Percentiles rank a stretch among this genome's conserved stretches.
Conservation (phyloP, 495 filamentous ascomycete species). For the Daldinia vernicosa region DNA sequence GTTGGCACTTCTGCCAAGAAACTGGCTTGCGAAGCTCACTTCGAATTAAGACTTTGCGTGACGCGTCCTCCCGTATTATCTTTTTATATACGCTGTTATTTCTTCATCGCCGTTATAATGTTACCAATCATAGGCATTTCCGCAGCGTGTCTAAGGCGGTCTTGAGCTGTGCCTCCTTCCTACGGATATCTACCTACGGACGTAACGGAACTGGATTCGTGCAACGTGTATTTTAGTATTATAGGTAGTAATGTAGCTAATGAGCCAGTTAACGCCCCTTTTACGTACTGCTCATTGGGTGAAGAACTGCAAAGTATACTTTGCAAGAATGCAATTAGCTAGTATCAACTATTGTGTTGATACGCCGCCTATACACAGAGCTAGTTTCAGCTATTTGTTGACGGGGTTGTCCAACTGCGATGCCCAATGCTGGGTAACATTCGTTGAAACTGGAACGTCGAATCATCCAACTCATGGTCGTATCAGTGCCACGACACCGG, state of each 20-base stretch:
- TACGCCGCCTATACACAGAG: constrained; percentile 3
- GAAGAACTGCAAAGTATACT: not conserved
- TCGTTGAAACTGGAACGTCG: constrained; percentile 10
- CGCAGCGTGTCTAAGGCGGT: not conserved
- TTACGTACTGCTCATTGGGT: not conserved
- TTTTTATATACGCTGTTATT: not conserved
- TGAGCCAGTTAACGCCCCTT: not conserved
- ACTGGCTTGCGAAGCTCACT: constrained; percentile 5
- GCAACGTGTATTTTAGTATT: constrained; percentile 3
- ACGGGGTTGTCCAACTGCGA: constrained; percentile 8
- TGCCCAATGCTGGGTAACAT: constrained; percentile 6
- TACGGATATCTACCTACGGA: not conserved
- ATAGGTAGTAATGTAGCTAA: not conserved
- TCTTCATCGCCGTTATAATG: not conserved
- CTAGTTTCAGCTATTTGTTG: constrained; percentile 7
- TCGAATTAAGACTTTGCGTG: constrained; percentile 11
- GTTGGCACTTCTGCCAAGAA: constrained; percentile 31
- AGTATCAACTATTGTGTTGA: not conserved
- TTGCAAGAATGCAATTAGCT: not conserved
- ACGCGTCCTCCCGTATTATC: constrained; percentile 25
- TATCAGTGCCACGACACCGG: constrained; percentile 4
- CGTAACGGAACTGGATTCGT: constrained; percentile 6
- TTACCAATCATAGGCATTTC: not conserved
- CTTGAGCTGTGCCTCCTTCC: constrained; percentile 16
- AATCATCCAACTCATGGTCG: constrained; percentile 11